phyloP scores from a whole-genome alignment of 441 rosid species.

The Rhodomyrtus psidioides region DNA sequence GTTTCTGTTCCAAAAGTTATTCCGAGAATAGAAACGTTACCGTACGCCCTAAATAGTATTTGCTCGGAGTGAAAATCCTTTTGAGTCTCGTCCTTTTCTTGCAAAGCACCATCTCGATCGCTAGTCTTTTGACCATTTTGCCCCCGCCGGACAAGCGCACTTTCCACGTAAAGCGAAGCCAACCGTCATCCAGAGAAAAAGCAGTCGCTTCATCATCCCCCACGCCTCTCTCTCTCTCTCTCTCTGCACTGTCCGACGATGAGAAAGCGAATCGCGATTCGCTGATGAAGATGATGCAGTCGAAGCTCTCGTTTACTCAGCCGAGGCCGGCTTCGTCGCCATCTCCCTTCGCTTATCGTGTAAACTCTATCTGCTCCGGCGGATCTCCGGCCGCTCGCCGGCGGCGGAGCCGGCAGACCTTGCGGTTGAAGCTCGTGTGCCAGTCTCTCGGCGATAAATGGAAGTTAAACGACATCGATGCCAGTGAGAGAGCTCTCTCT shows the following conservation, averaged over 20 bases:
- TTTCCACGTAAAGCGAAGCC: no score
- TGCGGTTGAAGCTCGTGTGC: constrained; percentile 43
- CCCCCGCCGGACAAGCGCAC: no score
- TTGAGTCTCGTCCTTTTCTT: no score
- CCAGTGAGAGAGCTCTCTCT: constrained; percentile 59
- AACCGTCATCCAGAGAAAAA: no score
- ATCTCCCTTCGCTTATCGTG: neutral
- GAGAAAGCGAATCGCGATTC: neutral
- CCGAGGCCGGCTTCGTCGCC: neutral
- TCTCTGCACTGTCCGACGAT: neutral
- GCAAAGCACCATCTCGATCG: no score
- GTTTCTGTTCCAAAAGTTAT: no score
- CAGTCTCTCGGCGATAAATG: constrained; percentile 51
- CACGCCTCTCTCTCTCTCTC: neutral
- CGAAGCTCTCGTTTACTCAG: neutral
- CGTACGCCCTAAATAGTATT: no score
- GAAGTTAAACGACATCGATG: constrained; percentile 64
- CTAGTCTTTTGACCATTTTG: no score
- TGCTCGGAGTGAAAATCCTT: no score
- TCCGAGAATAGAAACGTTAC: no score
- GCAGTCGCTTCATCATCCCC: neutral
- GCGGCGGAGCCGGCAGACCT: constrained; percentile 17
- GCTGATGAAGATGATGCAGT: neutral
- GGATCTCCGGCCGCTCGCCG: neutral
- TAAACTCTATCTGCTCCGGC: neutral